Conservation (phyloP, 2,329 filamentous ascomycete species). For the Paecilomyces dactylethromorphus region DNA sequence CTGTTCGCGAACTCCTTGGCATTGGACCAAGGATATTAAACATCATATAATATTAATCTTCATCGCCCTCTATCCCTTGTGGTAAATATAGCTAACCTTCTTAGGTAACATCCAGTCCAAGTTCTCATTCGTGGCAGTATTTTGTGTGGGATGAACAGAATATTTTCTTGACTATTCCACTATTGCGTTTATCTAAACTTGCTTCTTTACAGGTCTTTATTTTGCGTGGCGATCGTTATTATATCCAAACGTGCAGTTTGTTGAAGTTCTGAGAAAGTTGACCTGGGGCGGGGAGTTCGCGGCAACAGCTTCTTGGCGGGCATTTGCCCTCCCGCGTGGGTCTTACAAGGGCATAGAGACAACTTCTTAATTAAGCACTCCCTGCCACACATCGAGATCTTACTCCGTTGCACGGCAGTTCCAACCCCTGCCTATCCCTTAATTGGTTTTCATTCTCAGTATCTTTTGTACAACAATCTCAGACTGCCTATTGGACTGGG, state of each 20-base stretch:
- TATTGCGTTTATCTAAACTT: too few relatives aligned
- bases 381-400: background rate
- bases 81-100: too few relatives aligned
- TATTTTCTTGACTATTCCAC: too few relatives aligned
- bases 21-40: too few relatives aligned
- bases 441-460: background rate
- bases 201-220: too few relatives aligned
- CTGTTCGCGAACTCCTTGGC: too few relatives aligned
- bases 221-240: too few relatives aligned
- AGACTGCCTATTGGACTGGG: background rate
- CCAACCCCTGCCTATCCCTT: background rate
- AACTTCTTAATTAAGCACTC: background rate
- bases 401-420: background rate
- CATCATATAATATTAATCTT: too few relatives aligned
- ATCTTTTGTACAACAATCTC: constrained; percentile 6
- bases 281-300: background rate
- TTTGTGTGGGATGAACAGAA: too few relatives aligned
- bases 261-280: background rate
- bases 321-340: background rate
- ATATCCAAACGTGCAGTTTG: background rate
- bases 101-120: too few relatives aligned
- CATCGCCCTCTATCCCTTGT: too few relatives aligned
- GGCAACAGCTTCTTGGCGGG: background rate
- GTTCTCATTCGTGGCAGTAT: too few relatives aligned
- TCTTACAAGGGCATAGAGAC: background rate